These are phyloP conservation scores for Kalmanozyma brasiliensis DNA, from an alignment of 1,284 basidiomycete species.

Conservation along the genomic window DNA sequence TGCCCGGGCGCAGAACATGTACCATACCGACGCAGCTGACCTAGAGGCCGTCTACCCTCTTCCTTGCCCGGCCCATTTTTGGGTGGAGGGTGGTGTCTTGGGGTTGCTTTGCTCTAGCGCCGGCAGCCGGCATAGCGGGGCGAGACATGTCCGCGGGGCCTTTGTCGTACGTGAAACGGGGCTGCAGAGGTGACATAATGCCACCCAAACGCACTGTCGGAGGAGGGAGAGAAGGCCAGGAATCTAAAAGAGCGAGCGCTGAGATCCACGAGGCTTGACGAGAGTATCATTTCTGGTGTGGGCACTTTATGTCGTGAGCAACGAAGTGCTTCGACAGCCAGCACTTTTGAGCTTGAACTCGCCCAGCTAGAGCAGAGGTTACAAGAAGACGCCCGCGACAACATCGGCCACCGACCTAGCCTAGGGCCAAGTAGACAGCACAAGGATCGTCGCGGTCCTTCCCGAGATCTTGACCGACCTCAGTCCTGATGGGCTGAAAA, in stretches of 20 bases:
- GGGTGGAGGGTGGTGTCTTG: constrained; percentile 50
- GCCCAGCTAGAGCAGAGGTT: constrained; percentile 56
- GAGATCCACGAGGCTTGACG: constrained; percentile 27
- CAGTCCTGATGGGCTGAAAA: constrained; percentile 28
- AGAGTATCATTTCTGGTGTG: constrained; percentile 57
- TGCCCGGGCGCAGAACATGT: constrained; percentile 30
- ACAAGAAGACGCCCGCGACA: constrained; percentile 26
- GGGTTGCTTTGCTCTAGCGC: constrained; percentile 32
- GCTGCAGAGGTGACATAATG: constrained; percentile 3
- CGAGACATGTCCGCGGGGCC: constrained; percentile 26
- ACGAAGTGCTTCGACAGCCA: constrained; percentile 24
- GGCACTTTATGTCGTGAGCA: constrained; percentile 40
- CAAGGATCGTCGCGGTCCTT: constrained; percentile 21
- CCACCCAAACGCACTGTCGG: constrained; percentile 2
- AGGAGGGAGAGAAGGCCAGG: constrained; percentile 4
- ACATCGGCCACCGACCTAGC: constrained; percentile 1
- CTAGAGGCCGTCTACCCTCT: constrained; percentile 46
- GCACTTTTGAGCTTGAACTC: constrained; percentile 52
- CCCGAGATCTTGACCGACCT: constrained; percentile 41
- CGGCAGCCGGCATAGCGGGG: constrained; percentile 2
- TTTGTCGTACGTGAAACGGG: constrained; percentile 10
- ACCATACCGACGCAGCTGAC: constrained; percentile 13
- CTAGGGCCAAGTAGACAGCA: constrained; percentile 6
- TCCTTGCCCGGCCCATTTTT: constrained; percentile 47
- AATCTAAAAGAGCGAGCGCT: constrained; percentile 6